A percentile compares a stretch with the other conserved stretches of the same genome.
phyloP scores from a whole-genome alignment of 345 rosid species.

The Eucalyptus albens region DNA sequence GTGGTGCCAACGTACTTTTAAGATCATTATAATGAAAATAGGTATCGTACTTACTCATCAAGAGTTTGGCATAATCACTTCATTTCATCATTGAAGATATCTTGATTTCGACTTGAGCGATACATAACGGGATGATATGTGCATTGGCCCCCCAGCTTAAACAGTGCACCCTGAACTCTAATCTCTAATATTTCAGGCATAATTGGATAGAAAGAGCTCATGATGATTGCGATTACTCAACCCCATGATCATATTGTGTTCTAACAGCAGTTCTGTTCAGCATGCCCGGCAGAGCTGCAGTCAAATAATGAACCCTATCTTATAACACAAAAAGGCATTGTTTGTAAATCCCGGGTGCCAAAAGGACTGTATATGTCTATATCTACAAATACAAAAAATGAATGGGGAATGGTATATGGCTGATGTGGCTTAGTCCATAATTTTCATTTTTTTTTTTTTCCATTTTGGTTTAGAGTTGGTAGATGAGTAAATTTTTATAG shows the following conservation, averaged over 20 bases:
- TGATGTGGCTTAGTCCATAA: neutral
- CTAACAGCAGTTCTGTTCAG: neutral
- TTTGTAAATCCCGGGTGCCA: neutral
- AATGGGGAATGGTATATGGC: neutral
- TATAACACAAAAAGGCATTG: neutral
- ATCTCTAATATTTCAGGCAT: neutral
- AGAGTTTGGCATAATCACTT: neutral
- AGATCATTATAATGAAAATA: neutral
- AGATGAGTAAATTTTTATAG: too few species aligned
- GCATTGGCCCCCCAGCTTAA: too few species aligned
- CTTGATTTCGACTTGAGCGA: neutral
- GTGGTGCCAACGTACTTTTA: neutral
- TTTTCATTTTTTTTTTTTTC: neutral
- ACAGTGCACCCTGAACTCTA: neutral
- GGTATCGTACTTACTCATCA: neutral
- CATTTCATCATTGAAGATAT: neutral
- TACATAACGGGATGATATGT: neutral
- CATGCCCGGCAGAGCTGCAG: neutral
- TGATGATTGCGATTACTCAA: neutral
- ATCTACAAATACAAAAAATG: neutral
- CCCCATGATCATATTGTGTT: neutral
- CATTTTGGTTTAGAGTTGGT: neutral
- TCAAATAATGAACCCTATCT: neutral
- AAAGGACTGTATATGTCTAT: too few species aligned
- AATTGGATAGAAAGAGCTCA: neutral